These are phyloP conservation scores for Metrosideros polymorpha DNA, from an alignment of 441 rosid species.

Conservation along the genomic window DNA sequence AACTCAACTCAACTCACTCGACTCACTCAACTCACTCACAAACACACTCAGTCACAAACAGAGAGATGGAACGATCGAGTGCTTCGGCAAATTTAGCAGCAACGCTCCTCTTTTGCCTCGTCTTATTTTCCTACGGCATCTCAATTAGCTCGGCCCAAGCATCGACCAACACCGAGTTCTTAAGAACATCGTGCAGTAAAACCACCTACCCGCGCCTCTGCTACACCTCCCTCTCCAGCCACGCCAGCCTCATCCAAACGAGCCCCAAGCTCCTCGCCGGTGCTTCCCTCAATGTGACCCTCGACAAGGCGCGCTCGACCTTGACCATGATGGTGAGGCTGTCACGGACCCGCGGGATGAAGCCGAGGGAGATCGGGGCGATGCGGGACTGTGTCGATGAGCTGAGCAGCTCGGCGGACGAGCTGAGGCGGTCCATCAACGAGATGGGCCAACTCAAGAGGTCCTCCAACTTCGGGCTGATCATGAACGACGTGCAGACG, in stretches of 20 bases:
- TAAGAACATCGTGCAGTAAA: neutral
- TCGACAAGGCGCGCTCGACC: neutral
- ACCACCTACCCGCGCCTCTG: constrained; percentile 9
- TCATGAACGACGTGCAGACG: constrained; percentile 2
- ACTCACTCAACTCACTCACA: neutral
- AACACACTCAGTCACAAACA: neutral
- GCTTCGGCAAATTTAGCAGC: neutral
- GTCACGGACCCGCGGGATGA: constrained; percentile 14
- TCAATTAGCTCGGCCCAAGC: neutral
- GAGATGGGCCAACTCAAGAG: neutral
- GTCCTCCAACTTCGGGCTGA: neutral
- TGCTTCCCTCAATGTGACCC: neutral
- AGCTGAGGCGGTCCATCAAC: constrained; percentile 36
- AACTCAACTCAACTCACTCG: neutral
- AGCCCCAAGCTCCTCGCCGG: constrained; percentile 9
- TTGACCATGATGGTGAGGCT: constrained; percentile 1
- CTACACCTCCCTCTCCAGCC: constrained; percentile 8
- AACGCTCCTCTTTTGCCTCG: neutral
- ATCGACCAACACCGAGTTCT: neutral
- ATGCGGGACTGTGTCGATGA: constrained; percentile 45
- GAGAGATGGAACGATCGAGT: neutral
- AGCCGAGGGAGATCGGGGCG: constrained; percentile 22
- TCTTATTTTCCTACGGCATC: neutral
- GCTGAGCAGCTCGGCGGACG: constrained; percentile 30
- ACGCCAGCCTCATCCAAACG: constrained; percentile 5